These are phyloP conservation scores for Candida bentonensis DNA, from an alignment of 805 yeast species.

Conservation along the genomic window DNA sequence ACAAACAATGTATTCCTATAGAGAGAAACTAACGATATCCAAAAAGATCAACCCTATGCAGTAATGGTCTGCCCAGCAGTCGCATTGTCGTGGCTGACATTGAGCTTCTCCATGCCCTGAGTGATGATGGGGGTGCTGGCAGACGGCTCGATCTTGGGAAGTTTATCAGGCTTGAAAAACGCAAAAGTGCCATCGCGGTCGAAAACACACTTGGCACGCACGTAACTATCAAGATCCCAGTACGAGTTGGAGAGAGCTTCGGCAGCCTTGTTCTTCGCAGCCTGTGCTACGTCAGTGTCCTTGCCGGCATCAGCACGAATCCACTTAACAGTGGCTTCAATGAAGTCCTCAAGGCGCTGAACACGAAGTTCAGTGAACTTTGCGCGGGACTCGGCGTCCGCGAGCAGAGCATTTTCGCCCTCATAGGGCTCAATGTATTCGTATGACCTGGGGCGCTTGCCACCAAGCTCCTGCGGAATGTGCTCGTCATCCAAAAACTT, in stretches of 20 bases:
- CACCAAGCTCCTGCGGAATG: conserved; percentile 66
- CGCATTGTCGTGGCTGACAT: not conserved
- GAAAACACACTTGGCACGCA: conserved; percentile 63
- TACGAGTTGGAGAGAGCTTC: conserved; percentile 41
- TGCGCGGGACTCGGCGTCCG: conserved; percentile 33
- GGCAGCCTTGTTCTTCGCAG: conserved; percentile 30
- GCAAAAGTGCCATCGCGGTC: conserved; percentile 35
- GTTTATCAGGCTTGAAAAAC: not conserved
- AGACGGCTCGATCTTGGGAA: not conserved
- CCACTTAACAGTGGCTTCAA: conserved; percentile 65
- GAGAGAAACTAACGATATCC: too few relatives aligned
- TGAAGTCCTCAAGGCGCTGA: conserved; percentile 36
- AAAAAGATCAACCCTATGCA: too few relatives aligned
- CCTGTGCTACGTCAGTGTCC: conserved; percentile 34
- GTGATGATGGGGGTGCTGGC: not conserved
- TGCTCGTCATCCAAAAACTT: conserved; percentile 43
- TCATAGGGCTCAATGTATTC: conserved; percentile 48
- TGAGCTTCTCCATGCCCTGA: not conserved
- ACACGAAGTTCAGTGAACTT: conserved; percentile 38
- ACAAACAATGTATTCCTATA: too few relatives aligned
- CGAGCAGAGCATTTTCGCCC: conserved; percentile 36
- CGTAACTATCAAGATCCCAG: conserved; percentile 59
- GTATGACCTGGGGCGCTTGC: conserved; percentile 45
- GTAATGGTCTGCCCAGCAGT: conserved; percentile 1
- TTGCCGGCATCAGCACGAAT: conserved; percentile 37